Evolutionary conservation across 192 early-diverging fungal genomes (phyloP).

Genomic region (Podochytrium sp.): DNA sequence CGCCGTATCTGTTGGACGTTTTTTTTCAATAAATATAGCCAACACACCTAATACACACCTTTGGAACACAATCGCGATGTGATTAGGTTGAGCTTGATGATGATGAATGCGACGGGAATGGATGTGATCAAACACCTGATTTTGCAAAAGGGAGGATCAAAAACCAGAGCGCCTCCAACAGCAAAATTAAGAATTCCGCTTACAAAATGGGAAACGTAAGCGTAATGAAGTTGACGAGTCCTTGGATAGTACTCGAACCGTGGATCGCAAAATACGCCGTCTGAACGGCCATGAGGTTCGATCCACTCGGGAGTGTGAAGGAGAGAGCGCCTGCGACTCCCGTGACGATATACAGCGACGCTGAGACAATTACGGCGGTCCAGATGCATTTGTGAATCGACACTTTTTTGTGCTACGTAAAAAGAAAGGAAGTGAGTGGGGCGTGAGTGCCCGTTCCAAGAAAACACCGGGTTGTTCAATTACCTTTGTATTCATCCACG

Average conservation of each 20-base stretch:
- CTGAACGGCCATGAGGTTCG: constrained; percentile 37
- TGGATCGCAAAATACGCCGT: constrained; percentile 9
- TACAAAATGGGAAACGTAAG: constrained; percentile 46
- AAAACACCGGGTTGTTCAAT: neutral
- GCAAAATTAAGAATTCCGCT: neutral
- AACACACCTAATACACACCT: constrained; percentile 31
- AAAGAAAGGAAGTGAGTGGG: no score
- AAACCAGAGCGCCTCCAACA: constrained; percentile 19
- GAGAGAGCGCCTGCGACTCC: constrained; percentile 42
- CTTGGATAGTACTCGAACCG: constrained; percentile 16
- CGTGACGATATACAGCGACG: constrained; percentile 55
- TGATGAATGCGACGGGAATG: constrained; percentile 74
- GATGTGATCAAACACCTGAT: constrained; percentile 55
- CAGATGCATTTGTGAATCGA: constrained; percentile 64
- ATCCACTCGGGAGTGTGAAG: constrained; percentile 36
- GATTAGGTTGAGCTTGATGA: constrained; percentile 63
- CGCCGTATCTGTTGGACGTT: constrained; percentile 41
- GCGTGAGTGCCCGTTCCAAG: no score
- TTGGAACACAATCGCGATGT: constrained; percentile 51
- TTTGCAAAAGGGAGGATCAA: neutral
- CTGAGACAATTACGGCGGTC: constrained; percentile 52
- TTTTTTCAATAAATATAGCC: constrained; percentile 1
- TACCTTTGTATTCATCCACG: constrained; percentile 68
- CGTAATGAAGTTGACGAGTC: constrained; percentile 36
- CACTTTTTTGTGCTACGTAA: constrained; percentile 56